phyloP scores from a whole-genome alignment of 2,329 filamentous ascomycete genomes.

The Clarireedia paspali region DNA sequence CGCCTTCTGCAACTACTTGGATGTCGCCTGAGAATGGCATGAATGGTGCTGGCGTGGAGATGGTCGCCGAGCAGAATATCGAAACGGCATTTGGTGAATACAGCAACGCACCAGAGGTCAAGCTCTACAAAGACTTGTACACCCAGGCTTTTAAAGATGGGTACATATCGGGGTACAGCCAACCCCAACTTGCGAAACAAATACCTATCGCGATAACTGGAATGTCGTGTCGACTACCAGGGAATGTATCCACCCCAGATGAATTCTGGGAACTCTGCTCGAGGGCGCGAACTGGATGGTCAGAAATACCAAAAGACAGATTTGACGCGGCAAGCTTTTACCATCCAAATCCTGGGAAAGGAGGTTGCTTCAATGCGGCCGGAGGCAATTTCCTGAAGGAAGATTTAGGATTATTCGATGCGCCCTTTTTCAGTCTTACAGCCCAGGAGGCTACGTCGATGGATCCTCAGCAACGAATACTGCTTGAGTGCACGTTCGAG shows the following conservation, averaged over 20 bases:
- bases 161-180: conserved; percentile 6
- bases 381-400: conserved; percentile 7
- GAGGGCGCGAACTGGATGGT: conserved; percentile 40
- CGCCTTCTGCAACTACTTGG: conserved; percentile 27
- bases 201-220: conserved; percentile 42
- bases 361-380: conserved; percentile 1
- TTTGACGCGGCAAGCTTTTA: conserved; percentile 8
- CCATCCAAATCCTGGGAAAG: conserved; percentile 7
- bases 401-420: conserved; percentile 6
- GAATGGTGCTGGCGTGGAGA: conserved; percentile 1
- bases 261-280: conserved; percentile 67
- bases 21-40: conserved; percentile 13
- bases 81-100: neutral
- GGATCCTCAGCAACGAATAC: conserved; percentile 27
- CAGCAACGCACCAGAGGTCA: neutral
- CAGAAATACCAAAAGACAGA: conserved; percentile 9
- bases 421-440: conserved; percentile 7
- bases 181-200: conserved; percentile 5
- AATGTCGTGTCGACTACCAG: conserved; percentile 44
- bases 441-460: conserved; percentile 22
- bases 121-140: conserved; percentile 5
- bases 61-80: neutral
- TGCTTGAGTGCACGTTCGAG: conserved; percentile 26
- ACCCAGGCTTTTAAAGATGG: conserved; percentile 8
- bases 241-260: conserved; percentile 41